Base-by-base conservation (phyloP, 176 grass and related monocot species). In the Aegilops tauschii region DNA sequence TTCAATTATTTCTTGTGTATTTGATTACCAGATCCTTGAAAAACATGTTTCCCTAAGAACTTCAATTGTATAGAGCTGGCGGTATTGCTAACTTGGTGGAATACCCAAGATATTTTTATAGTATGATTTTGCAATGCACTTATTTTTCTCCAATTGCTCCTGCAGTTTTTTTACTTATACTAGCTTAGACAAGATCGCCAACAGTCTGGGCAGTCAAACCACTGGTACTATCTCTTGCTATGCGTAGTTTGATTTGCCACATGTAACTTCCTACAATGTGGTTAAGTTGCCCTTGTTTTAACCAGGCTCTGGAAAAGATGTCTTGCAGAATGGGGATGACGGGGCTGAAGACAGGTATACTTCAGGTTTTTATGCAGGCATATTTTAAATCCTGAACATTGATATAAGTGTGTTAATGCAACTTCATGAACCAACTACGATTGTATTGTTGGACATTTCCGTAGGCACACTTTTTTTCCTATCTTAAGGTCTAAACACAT, bases 91-190 rank as follows among this genome's bases (percentile, higher is more conserved):
- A 40, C 9, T 85, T 85, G 29, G 13, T 31, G 12, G 21, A 36
- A 73, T 54, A 61, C 4, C 56, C 56, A 59, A 2, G 18, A 21
- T 59, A 59, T 59, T 59, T 59, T 21, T 59, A 59, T 20, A 59
- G 1, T 59, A 59, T 21, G 20, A 21, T 81, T 13, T 82, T 28
- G 64, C n/a, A 82, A 81, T 62, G 10, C 45, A 5, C 68, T 87
- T 47, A 80, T 87, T 67, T 21, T 25, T 13, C 14, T 80, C 29
- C 14, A 65, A 76, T 84, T 84, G 10, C 28, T 81, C 20, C 3
- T 93, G 87, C 82, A 98, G 95, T 87, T 98, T 87, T 82, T 95
- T 94, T 79, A 95, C 93, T 64, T 98, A 94, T 86, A 95, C 78
- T 81, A 93, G 88, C 86, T 85, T 98, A 73, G 93, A 98, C 64